phyloP scores from a whole-genome alignment of 495 filamentous ascomycete species.

The Penicillium desertorum region DNA sequence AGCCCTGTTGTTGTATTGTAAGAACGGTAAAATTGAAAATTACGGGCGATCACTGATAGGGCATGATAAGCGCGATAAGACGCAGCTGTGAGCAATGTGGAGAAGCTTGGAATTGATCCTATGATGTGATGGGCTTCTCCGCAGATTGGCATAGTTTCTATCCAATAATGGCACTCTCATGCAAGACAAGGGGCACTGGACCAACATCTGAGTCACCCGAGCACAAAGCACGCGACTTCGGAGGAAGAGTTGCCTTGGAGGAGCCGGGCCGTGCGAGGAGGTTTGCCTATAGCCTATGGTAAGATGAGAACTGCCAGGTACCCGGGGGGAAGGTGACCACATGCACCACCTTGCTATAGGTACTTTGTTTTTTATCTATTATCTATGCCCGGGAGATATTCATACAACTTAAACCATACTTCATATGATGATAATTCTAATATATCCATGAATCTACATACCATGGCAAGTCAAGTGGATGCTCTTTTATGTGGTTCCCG shows the following conservation, averaged over 20 bases:
- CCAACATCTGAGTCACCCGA: conserved; percentile 15
- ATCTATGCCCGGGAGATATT: not conserved
- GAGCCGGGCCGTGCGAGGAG: conserved; percentile 18
- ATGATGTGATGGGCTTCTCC: conserved; percentile 12
- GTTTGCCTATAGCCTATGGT: not conserved
- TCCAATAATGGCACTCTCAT: conserved; percentile 9
- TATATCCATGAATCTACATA: not conserved
- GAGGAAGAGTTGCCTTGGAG: conserved; percentile 28
- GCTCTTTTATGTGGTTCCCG: not conserved
- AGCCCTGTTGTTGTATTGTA: not conserved
- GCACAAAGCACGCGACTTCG: conserved; percentile 36
- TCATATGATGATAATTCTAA: not conserved
- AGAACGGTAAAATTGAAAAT: not conserved
- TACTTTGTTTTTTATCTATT: not conserved
- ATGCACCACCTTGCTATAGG: not conserved
- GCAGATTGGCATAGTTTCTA: conserved; percentile 10
- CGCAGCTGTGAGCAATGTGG: conserved; percentile 9
- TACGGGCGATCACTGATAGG: conserved; percentile 1
- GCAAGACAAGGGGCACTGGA: conserved; percentile 8
- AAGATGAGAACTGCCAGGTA: conserved; percentile 26
- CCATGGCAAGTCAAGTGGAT: not conserved
- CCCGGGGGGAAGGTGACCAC: conserved; percentile 15
- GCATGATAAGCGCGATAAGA: conserved; percentile 20
- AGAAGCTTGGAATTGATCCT: conserved; percentile 10
- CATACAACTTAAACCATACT: not conserved